Conservation (phyloP, 108 stramenopile genomes). For the Cyclotella sp. region DNA sequence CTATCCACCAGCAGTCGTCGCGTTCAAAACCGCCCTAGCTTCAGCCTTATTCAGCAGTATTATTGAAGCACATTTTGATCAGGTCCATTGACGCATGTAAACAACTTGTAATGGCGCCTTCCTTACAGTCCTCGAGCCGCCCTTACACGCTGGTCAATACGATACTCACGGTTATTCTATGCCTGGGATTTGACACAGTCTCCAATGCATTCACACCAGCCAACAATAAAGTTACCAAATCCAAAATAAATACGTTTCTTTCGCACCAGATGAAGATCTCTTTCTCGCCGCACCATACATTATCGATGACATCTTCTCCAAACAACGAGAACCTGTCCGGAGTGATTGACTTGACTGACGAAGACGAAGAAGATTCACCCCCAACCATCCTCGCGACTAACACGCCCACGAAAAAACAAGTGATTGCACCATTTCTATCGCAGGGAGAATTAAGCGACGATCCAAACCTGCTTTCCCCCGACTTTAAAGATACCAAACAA, state of each 20-base stretch:
- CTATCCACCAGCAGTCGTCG: too few species aligned
- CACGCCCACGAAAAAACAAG: not conserved
- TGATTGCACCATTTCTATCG: slow-evolving; percentile 74
- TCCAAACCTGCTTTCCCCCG: slow-evolving; percentile 63
- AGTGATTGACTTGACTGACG: slow-evolving; percentile 53
- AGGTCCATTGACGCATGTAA: too few species aligned
- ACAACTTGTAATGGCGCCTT: too few species aligned
- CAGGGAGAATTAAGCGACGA: slow-evolving; percentile 80
- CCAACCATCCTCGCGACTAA: not conserved
- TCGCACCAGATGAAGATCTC: not conserved
- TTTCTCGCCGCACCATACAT: not conserved
- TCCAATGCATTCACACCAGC: slow-evolving; percentile 10
- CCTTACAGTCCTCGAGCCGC: too few species aligned
- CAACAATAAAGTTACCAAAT: not conserved
- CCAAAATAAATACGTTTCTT: not conserved
- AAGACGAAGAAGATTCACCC: slow-evolving; percentile 40
- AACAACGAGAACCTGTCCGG: slow-evolving; percentile 35
- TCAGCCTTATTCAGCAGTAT: too few species aligned
- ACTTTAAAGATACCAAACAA: slow-evolving; percentile 86
- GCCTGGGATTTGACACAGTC: not conserved
- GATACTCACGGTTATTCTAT: not conserved
- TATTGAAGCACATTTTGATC: too few species aligned
- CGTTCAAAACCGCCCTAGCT: too few species aligned
- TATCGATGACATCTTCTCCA: slow-evolving; percentile 11
- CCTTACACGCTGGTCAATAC: not conserved